phyloP scores from a whole-genome alignment of 2,329 filamentous ascomycete genomes.

The Ophiobolus disseminans region DNA sequence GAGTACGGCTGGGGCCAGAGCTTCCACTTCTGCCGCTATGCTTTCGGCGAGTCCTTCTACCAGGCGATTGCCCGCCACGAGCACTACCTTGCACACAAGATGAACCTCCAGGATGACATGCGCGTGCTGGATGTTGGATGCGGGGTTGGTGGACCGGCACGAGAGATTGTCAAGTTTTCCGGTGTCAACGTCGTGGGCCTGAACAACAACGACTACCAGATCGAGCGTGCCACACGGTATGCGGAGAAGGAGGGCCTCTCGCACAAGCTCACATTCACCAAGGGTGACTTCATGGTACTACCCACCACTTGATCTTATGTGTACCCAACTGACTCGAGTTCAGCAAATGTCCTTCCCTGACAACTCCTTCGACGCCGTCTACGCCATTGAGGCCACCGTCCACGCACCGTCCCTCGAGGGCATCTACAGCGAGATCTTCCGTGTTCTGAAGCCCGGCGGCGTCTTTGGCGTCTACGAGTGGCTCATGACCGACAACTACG shows the following conservation, averaged over 20 bases:
- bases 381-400: slow-evolving; percentile 96
- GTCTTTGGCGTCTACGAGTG: slow-evolving; percentile 98
- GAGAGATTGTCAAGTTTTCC: slow-evolving; percentile 96
- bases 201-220: slow-evolving; percentile 99
- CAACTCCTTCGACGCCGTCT: slow-evolving; percentile 91
- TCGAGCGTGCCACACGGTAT: slow-evolving; percentile 88
- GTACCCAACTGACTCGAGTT: slow-evolving; percentile 11
- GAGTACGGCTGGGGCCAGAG: slow-evolving; percentile 96
- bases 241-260: slow-evolving; percentile 81
- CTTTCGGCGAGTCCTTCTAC: slow-evolving; percentile 82
- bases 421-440: slow-evolving; percentile 93
- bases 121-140: slow-evolving; percentile 95
- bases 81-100: slow-evolving; percentile 93
- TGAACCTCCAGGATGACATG: slow-evolving; percentile 85
- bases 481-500: slow-evolving; percentile 96
- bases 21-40: slow-evolving; percentile 98
- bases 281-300: slow-evolving; percentile 91
- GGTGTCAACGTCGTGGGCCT: slow-evolving; percentile 87
- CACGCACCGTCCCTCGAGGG: slow-evolving; percentile 90
- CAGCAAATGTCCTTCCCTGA: slow-evolving; percentile 94
- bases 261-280: slow-evolving; percentile 82
- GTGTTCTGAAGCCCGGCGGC: slow-evolving; percentile 93
- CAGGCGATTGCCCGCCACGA: slow-evolving; percentile 96
- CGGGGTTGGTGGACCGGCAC: slow-evolving; percentile 92
- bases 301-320: background rate